Percentiles rank a stretch among this genome's conserved stretches.
These are phyloP conservation scores for Pseudozyma sp. DNA, from an alignment of 1,284 basidiomycete species.

Conservation along the genomic window DNA sequence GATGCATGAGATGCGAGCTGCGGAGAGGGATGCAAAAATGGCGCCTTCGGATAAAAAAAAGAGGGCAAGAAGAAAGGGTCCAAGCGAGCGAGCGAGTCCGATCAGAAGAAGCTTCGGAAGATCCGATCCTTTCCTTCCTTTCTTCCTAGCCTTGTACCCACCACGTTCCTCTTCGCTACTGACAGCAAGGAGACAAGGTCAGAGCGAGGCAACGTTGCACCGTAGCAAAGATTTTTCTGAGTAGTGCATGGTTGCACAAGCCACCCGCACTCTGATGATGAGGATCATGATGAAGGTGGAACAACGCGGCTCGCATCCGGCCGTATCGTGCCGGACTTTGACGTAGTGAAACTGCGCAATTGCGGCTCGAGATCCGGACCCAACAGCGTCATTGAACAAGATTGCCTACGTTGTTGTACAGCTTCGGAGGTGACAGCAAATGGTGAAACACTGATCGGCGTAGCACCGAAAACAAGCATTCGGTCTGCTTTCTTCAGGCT, in stretches of 20 bases:
- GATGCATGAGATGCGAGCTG: slow-evolving; percentile 11
- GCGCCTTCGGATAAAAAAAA: slow-evolving; percentile 18
- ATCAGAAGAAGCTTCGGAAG: slow-evolving; percentile 5
- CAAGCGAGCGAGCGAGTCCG: slow-evolving; percentile 8
- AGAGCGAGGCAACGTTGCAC: neutral
- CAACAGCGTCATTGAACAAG: too few relatives aligned
- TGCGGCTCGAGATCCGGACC: too few relatives aligned
- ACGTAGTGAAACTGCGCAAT: neutral
- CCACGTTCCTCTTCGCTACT: neutral
- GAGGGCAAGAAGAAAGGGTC: neutral
- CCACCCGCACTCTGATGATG: neutral
- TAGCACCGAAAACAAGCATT: too few relatives aligned
- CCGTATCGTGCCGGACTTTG: slow-evolving; percentile 7
- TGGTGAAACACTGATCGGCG: too few relatives aligned
- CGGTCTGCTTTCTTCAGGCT: too few relatives aligned
- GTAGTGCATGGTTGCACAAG: slow-evolving; percentile 10
- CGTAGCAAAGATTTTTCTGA: too few relatives aligned
- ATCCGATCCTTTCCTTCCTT: slow-evolving; percentile 2
- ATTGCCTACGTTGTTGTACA: too few relatives aligned
- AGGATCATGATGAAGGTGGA: neutral
- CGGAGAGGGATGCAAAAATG: slow-evolving; percentile 1
- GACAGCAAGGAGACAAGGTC: neutral
- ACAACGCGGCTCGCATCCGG: neutral
- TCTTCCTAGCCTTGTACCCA: neutral
- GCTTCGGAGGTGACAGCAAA: too few relatives aligned